phyloP scores from a whole-genome alignment of 2,329 filamentous ascomycete genomes.

The Fusarium sp. region DNA sequence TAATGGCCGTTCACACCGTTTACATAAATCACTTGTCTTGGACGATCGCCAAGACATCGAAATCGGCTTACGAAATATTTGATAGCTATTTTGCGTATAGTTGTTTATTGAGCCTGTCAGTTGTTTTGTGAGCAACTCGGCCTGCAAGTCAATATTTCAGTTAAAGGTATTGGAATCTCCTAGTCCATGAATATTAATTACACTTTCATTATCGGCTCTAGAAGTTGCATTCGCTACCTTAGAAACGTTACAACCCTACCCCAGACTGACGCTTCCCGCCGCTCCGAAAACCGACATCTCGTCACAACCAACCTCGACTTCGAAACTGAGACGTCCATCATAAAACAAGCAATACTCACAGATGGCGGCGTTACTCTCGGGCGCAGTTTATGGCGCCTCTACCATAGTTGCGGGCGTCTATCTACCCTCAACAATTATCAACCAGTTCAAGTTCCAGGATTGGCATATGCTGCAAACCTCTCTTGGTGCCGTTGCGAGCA shows the following conservation, averaged over 20 bases:
- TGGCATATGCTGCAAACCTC: slow-evolving; percentile 77
- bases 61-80: too few species aligned
- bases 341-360: not conserved
- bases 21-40: too few species aligned
- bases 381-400: slow-evolving; percentile 72
- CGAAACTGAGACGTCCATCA: not conserved
- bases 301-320: not conserved
- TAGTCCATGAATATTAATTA: not conserved
- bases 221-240: not conserved
- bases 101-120: not conserved
- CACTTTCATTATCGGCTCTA: not conserved
- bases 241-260: not conserved
- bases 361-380: slow-evolving; percentile 59
- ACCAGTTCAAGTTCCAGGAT: slow-evolving; percentile 71
- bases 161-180: rapidly evolving
- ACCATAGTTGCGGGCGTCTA: slow-evolving; percentile 72
- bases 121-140: not conserved
- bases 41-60: too few species aligned
- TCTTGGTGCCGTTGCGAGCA: slow-evolving; percentile 71
- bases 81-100: too few species aligned
- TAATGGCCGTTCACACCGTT: too few species aligned
- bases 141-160: too few species aligned
- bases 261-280: not conserved
- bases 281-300: slow-evolving; percentile 29
- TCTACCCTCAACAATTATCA: slow-evolving; percentile 69